Percentiles rank a stretch among this genome's conserved stretches.
phyloP scores from a whole-genome alignment of 2,329 filamentous ascomycete genomes.

The Elsinoe necatrix region DNA sequence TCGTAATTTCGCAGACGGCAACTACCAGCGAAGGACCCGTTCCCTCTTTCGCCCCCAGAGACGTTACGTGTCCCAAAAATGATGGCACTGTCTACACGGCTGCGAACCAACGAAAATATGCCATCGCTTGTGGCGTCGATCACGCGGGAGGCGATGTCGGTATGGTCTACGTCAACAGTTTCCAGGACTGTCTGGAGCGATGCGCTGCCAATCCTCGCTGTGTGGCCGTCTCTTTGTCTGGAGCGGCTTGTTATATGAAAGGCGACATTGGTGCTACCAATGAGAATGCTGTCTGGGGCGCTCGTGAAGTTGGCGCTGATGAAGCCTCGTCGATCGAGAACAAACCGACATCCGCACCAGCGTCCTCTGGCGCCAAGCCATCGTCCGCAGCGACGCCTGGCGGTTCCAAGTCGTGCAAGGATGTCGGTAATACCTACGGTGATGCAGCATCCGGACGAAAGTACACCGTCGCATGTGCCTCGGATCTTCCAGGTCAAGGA shows the following conservation, averaged over 20 bases:
- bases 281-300: constrained; percentile 16
- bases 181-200: constrained; percentile 22
- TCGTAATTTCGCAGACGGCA: constrained; percentile 1
- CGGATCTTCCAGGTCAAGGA: constrained; percentile 11
- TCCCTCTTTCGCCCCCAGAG: constrained; percentile 2
- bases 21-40: background rate
- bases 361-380: background rate
- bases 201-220: constrained; percentile 22
- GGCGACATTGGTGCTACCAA: constrained; percentile 17
- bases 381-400: background rate
- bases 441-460: background rate
- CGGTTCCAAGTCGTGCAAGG: background rate
- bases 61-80: background rate
- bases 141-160: constrained; percentile 20
- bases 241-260: constrained; percentile 25
- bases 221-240: constrained; percentile 22
- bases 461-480: constrained; percentile 9
- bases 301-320: background rate
- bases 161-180: constrained; percentile 17
- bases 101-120: constrained; percentile 23
- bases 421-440: background rate
- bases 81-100: constrained; percentile 10
- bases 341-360: background rate
- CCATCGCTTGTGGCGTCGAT: constrained; percentile 25
- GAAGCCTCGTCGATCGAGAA: constrained; percentile 6